phyloP scores from a whole-genome alignment of 1,284 basidiomycete genomes.

The Malassezia dermatis region DNA sequence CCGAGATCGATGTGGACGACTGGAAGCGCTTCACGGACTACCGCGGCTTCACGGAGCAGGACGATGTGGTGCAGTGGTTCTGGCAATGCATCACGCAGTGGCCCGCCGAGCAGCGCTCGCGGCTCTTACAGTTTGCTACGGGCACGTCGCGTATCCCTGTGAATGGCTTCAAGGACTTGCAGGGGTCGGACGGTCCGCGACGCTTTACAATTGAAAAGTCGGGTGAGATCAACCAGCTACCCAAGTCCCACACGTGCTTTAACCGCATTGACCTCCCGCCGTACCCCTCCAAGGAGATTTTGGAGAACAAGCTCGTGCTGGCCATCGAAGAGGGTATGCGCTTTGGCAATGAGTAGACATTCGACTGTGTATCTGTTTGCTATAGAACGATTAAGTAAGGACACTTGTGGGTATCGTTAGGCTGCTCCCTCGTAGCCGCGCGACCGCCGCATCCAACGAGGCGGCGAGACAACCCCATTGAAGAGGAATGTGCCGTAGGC shows the following conservation, averaged over 20 bases:
- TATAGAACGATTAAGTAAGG: neutral
- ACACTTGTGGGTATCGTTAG: neutral
- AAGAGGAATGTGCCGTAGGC: conserved; percentile 58
- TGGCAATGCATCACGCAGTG: conserved; percentile 95
- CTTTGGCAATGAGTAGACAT: conserved; percentile 38
- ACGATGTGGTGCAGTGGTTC: conserved; percentile 91
- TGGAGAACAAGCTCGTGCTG: conserved; percentile 44
- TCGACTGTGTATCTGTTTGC: neutral
- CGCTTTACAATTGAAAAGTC: conserved; percentile 47
- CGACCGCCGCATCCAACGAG: conserved; percentile 4
- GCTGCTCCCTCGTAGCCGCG: neutral
- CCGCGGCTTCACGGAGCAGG: conserved; percentile 51
- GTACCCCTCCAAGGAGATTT: conserved; percentile 37
- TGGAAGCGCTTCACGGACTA: conserved; percentile 59
- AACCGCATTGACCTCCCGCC: conserved; percentile 47
- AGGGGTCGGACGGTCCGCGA: conserved; percentile 83
- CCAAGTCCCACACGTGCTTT: conserved; percentile 47
- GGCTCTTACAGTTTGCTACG: conserved; percentile 83
- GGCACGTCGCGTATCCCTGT: conserved; percentile 95
- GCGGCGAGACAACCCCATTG: conserved; percentile 40
- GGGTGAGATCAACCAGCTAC: conserved; percentile 43
- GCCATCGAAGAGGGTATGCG: conserved; percentile 46
- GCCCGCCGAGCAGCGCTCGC: conserved; percentile 90
- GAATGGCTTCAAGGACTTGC: conserved; percentile 97
- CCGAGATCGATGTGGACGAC: conserved; percentile 75